Evolutionary conservation across 169 alveolate genomes (phyloP).

Genomic region (Plasmodium gonderi): DNA sequence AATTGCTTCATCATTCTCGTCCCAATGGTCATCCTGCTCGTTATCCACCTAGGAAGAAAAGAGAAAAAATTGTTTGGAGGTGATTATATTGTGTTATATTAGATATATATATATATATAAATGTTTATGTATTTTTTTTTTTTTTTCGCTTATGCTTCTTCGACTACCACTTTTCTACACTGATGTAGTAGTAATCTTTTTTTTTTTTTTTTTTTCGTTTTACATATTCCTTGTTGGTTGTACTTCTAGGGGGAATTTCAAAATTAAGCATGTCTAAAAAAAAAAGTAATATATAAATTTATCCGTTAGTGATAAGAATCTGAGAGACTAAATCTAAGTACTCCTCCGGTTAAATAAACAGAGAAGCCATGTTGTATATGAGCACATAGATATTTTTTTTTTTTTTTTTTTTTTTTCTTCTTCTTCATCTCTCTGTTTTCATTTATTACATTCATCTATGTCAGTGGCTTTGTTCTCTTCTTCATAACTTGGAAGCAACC

Average conservation of each 20-base stretch:
- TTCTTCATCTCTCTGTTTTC: neutral
- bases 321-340: neutral
- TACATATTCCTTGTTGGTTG: slow-evolving; percentile 12
- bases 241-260: neutral
- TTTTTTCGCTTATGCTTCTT: neutral
- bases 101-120: too few species aligned
- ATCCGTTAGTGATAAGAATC: neutral
- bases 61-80: neutral
- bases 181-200: neutral
- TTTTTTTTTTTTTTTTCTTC: neutral
- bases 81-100: neutral
- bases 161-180: neutral
- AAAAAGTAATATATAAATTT: neutral
- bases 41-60: neutral
- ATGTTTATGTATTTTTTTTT: neutral
- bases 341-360: neutral
- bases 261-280: slow-evolving; percentile 14
- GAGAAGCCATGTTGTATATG: neutral
- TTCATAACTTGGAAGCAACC: slow-evolving; percentile 60
- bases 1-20: slow-evolving; percentile 54
- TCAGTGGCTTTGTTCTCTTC: slow-evolving; percentile 67
- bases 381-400: neutral
- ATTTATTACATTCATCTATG: slow-evolving; percentile 29
- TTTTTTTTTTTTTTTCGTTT: neutral
- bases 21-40: neutral